phyloP scores from a whole-genome alignment of 2,329 filamentous ascomycete genomes.

The Alternaria arbusti region DNA sequence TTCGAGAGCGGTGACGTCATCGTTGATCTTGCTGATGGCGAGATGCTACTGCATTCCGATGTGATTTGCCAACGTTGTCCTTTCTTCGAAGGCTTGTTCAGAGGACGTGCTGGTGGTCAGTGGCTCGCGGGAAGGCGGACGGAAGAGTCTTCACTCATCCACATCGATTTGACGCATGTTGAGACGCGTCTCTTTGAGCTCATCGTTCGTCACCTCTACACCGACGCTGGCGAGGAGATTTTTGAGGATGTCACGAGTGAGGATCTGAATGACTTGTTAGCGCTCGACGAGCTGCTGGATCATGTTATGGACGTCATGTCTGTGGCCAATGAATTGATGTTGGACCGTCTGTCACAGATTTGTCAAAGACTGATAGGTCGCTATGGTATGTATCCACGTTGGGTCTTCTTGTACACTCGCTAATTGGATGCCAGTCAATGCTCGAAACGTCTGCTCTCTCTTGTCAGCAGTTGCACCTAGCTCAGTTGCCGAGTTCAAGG shows the following conservation, averaged over 20 bases:
- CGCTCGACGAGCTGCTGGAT: constrained; percentile 82
- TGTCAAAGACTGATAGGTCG: constrained; percentile 84
- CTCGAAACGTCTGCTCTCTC: constrained; percentile 81
- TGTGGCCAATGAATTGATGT: constrained; percentile 92
- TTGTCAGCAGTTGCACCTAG: constrained; percentile 87
- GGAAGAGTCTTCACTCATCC: constrained; percentile 59
- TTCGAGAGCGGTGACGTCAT: constrained; percentile 82
- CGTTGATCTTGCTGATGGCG: constrained; percentile 77
- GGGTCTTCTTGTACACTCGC: constrained; percentile 20
- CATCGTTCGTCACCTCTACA: constrained; percentile 82
- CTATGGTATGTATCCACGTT: constrained; percentile 62
- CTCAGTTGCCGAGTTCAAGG: constrained; percentile 83
- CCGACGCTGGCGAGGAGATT: constrained; percentile 78
- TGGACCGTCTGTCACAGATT: constrained; percentile 86
- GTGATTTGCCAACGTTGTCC: constrained; percentile 84
- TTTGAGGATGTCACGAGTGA: constrained; percentile 77
- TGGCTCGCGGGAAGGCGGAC: constrained; percentile 80
- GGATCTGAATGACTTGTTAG: constrained; percentile 55
- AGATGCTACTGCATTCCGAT: constrained; percentile 74
- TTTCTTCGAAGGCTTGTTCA: constrained; percentile 89
- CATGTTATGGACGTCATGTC: constrained; percentile 89
- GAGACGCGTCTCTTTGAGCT: constrained; percentile 74
- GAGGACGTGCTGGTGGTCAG: constrained; percentile 81
- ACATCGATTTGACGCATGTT: constrained; percentile 84
- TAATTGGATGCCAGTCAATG: constrained; percentile 36